Base-by-base conservation (phyloP, 2,329 filamentous ascomycete species). In the Penicillium brevicompactum region DNA sequence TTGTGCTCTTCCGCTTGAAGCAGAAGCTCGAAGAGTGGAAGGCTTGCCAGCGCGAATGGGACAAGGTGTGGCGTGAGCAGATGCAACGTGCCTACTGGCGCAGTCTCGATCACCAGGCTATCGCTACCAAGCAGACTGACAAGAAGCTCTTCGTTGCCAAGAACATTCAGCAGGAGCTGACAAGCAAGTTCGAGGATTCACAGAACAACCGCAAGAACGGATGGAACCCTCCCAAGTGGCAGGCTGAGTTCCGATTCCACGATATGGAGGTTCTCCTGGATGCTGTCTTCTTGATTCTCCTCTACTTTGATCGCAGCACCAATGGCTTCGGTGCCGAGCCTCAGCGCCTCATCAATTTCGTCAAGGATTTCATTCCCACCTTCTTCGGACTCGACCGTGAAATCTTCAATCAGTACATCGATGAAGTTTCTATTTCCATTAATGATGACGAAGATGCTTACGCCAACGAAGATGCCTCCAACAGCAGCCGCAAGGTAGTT, bases 21-120 rank as follows among this genome's bases (percentile, higher is more conserved):
- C 91, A 95, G 67, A 97, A 97, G 72, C 88, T 95, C 43, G 94
- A 99, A 73, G 92, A 97, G 68, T 99, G 94, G 94, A 91, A 96
- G 61, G 92, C 95, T 64, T 93, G 91, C 5, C 92, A 90, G 80
- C 91, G 94, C 31, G 95, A 99, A 71, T 99, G 94, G 94, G 92
- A 97, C 74, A 97, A 97, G 76, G 92, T 99, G 7, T 99, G 94
- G 94, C 91, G 94, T 60, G 88, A 91, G 47, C 94, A 97, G 77
- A 97, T 93, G 22, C 89, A 96, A 70, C 88, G 89, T 67, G 93
- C 96, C 79, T 96, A 97, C 75, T 90, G 95, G 77, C 95, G 92
- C 78, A 96, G 92, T 72, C 85, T 99, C 49, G 94, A 99, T 69
- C 94, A 99, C 69, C 96, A 97, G 83, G 92, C 92, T 18, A 92